Evolutionary conservation across 2,329 filamentous ascomycete species (phyloP).

Genomic region (Talaromyces marneffei): DNA sequence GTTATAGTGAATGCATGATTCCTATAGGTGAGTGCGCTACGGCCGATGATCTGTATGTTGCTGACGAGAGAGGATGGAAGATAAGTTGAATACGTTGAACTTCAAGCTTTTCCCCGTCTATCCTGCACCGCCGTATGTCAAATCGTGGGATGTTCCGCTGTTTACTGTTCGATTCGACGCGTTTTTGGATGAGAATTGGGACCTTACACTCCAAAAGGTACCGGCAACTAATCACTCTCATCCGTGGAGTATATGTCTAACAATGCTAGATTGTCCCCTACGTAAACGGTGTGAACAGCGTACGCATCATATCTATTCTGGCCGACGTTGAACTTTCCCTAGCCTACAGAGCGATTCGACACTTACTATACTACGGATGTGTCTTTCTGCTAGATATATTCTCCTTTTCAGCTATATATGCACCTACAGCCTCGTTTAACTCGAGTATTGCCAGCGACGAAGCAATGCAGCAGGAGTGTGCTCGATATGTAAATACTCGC

Average conservation of each 20-base stretch:
- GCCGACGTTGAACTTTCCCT: conserved; percentile 84
- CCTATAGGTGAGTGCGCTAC: conserved; percentile 64
- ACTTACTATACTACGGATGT: conserved; percentile 89
- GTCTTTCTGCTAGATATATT: conserved; percentile 89
- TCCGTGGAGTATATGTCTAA: background rate
- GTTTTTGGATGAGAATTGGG: conserved; percentile 52
- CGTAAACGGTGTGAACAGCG: conserved; percentile 86
- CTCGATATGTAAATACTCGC: conserved; percentile 66
- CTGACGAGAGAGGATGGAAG: conserved; percentile 38
- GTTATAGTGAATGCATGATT: conserved; percentile 98
- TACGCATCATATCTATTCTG: conserved; percentile 76
- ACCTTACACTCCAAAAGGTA: conserved; percentile 48
- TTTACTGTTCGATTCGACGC: conserved; percentile 53
- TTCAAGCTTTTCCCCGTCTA: conserved; percentile 91
- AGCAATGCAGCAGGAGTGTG: conserved; percentile 80
- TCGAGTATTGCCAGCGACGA: conserved; percentile 68
- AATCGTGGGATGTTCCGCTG: conserved; percentile 86
- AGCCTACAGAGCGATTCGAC: conserved; percentile 77
- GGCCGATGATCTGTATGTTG: background rate
- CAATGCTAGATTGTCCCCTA: conserved; percentile 62
- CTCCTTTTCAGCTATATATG: conserved; percentile 88
- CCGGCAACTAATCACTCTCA: no score
- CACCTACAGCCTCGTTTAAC: conserved; percentile 69
- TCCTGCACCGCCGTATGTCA: conserved; percentile 67
- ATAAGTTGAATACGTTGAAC: conserved; percentile 90